These are phyloP conservation scores for Leptographium lundbergii DNA, from an alignment of 2,329 filamentous ascomycete species.

Conservation along the genomic window DNA sequence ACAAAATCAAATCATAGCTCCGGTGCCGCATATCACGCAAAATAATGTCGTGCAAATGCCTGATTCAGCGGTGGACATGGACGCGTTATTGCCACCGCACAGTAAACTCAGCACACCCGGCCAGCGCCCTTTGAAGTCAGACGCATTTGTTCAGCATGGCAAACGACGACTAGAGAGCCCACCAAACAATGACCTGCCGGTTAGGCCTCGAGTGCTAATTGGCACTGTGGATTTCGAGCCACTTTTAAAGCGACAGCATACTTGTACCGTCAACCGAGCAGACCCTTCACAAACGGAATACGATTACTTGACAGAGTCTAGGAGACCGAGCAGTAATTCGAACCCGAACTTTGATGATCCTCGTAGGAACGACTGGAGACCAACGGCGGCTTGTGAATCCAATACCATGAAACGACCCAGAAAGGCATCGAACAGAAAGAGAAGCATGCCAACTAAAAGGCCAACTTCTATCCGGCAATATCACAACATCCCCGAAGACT, in stretches of 20 bases:
- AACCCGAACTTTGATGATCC: neutral
- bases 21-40: neutral
- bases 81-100: neutral
- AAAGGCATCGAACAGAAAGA: neutral
- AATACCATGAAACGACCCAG: neutral
- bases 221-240: neutral
- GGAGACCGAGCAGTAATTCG: neutral
- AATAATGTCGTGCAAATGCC: neutral
- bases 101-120: neutral
- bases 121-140: neutral
- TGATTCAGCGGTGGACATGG: neutral
- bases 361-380: neutral
- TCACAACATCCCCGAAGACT: neutral
- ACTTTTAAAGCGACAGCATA: neutral
- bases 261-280: neutral
- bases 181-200: no score
- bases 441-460: neutral
- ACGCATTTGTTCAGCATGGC: neutral
- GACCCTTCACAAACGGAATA: neutral
- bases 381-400: neutral
- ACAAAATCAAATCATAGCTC: neutral
- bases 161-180: neutral
- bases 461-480: neutral
- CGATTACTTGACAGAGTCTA: neutral
- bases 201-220: neutral